Base-by-base conservation (phyloP, 2,329 filamentous ascomycete species). In the Colletotrichum sidae region DNA sequence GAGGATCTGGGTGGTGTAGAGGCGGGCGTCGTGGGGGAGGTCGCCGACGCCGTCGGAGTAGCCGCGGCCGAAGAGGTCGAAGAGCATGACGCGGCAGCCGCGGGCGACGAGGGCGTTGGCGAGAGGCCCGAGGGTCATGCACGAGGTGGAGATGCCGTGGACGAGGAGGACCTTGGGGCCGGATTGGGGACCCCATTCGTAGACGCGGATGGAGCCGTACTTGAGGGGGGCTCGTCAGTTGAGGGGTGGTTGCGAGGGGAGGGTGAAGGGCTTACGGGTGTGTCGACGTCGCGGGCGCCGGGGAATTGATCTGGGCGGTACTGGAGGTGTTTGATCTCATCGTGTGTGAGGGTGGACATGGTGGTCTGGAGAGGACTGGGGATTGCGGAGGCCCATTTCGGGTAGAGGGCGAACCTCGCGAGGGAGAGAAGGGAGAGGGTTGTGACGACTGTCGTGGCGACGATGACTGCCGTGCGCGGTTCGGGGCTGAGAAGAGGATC, bases 61-160 rank as follows among this genome's bases (percentile, higher is more conserved):
- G 65, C 90, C 90, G 57, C 90, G 84, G 46, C 89, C 89, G 70
- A 91, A 92, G 49, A 92, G 82, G 72, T 92, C 86, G 74, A 94
- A 96, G 4, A 96, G 81, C 88, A 97, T 89, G 11, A 97, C 92
- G 46, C 93, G 86, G 73, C 88, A 94, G 38, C 92, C 92, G 55
- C 84, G 85, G 44, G 85, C 81, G 3, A 86, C 92, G 25, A 96
- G 83, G 17, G 83, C 84, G 70, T 89, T 82, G 35, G 92, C 91
- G 39, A 96, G 77, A 49, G 84, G 82, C 34, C 85, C 84, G 13
- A 96, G 81, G 2, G 92, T 89, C 70, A 94, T 86, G 75, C 91
- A 93, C 0, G 93, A 91, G 0, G 92, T 96, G 67, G 90, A 93
- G 74, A 96, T 95, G 49, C 93, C 93, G 74, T 96, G 93, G 8